Conservation (phyloP, 371 early-diverging fungal species). For the Rhizopus sp. region DNA sequence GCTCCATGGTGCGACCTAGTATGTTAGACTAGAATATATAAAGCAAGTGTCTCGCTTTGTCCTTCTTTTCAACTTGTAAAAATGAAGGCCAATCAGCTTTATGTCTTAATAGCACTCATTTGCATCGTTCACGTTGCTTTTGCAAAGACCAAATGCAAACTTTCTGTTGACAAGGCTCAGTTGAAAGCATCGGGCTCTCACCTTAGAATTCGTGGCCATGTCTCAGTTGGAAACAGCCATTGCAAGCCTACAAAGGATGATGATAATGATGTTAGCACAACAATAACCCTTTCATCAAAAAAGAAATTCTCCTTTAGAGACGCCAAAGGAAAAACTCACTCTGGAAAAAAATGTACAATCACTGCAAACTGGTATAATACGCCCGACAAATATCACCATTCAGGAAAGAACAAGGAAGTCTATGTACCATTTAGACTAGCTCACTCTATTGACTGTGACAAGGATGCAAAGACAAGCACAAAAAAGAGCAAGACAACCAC, state of each 20-base stretch:
- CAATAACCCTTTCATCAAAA: conserved; percentile 9
- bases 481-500: conserved; percentile 17
- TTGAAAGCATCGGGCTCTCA: conserved; percentile 13
- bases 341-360: conserved; percentile 19
- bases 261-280: conserved; percentile 11
- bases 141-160: conserved; percentile 12
- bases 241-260: conserved; percentile 12
- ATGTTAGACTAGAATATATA: no score
- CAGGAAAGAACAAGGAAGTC: conserved; percentile 12
- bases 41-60: no score
- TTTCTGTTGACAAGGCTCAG: conserved; percentile 15
- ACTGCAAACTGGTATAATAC: conserved; percentile 18
- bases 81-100: conserved; percentile 15
- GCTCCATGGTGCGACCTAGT: no score
- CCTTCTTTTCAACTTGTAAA: background rate
- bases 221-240: conserved; percentile 3
- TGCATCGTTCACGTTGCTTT: conserved; percentile 7
- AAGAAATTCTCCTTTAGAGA: conserved; percentile 9
- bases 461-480: conserved; percentile 8
- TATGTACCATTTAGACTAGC: conserved; percentile 14
- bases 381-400: conserved; percentile 5
- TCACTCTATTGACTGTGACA: conserved; percentile 13
- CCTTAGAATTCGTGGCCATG: conserved; percentile 20
- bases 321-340: conserved; percentile 1
- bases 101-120: conserved; percentile 12